phyloP scores from a whole-genome alignment of 768 basidiomycete species.

The Chlorophyllum brunneum region DNA sequence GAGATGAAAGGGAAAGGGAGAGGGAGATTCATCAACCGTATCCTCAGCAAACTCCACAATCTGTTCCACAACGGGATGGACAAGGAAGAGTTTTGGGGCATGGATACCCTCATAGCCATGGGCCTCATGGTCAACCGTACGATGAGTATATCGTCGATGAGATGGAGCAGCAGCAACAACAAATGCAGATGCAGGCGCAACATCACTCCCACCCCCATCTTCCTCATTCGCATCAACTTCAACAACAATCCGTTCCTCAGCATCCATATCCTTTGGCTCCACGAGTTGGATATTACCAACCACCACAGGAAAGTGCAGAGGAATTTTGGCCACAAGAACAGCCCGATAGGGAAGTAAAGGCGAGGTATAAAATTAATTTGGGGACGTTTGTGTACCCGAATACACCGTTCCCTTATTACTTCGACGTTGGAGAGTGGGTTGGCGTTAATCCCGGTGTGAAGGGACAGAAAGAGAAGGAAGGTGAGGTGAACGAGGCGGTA shows the following conservation, averaged over 20 bases:
- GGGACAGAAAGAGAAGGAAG: conserved; percentile 15
- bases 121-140: conserved; percentile 9
- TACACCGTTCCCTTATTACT: conserved; percentile 57
- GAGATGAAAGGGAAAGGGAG: conserved; percentile 14
- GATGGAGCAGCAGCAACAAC: conserved; percentile 12
- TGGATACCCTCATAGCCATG: conserved; percentile 11
- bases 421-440: conserved; percentile 28
- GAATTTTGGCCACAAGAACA: conserved; percentile 11
- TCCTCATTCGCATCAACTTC: conserved; percentile 12
- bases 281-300: conserved; percentile 8
- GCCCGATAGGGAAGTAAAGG: conserved; percentile 16
- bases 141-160: conserved; percentile 10
- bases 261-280: conserved; percentile 5
- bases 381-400: conserved; percentile 58
- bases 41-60: conserved; percentile 9
- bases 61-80: conserved; percentile 11
- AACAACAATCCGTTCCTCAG: conserved; percentile 6
- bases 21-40: conserved; percentile 13
- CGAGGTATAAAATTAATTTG: conserved; percentile 35
- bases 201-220: conserved; percentile 10
- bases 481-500: conserved; percentile 17
- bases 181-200: conserved; percentile 12
- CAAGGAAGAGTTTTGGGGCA: conserved; percentile 16
- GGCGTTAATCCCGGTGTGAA: conserved; percentile 14
- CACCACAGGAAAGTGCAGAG: conserved; percentile 3